Evolutionary conservation across 2,329 filamentous ascomycete genomes (phyloP), one percentile per base, ranked within the genome.

Genomic region (Pleomassaria siparia): DNA sequence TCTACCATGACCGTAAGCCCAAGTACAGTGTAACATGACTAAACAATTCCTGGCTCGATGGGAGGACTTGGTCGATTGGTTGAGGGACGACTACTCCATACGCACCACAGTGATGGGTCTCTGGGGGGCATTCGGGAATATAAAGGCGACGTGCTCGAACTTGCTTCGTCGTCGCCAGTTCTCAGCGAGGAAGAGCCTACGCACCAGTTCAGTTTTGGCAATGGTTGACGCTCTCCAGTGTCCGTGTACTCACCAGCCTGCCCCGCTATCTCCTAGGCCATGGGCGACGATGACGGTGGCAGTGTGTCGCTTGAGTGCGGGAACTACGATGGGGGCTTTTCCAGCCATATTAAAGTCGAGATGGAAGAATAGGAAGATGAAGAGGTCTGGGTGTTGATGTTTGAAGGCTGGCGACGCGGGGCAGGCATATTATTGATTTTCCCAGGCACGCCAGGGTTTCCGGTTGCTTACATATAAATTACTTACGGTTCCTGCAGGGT

Each of bases 251-350:
- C 72, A 85, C 91, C 89, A 92, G 58, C 88, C 88, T 57, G 82
- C 77, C 35, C 87, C 88, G 24, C 72, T 76, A 69, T 97, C 94
- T 54, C 94, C 94, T 30, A 99, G 78, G 12, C 94, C 94, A 71
- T 99, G 94, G 43, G 89, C 81, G 73, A 96, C 91, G 63, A 99
- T 97, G 62, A 97, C 87, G 2, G 92, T 96, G 20, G 91, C 91
- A 29, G 94, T 96, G 74, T 97, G 94, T 66, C 83, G 84, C 67
- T 83, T 88, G 26, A 88, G 76, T 32, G 91, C 89, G 22, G 89
- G 89, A 50, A 95, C 85, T 16, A 94, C 80, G 45, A 94, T 76
- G 10, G 76, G 76, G 47, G 76, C 75, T 53, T 73, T 72, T 24
- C 65, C 49, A 54, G 63, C 54, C 66, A 69, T 69, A 18, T 32